These are phyloP conservation scores for Phytomonas francai DNA, from an alignment of 208 protist genomes.

Conservation along the genomic window DNA sequence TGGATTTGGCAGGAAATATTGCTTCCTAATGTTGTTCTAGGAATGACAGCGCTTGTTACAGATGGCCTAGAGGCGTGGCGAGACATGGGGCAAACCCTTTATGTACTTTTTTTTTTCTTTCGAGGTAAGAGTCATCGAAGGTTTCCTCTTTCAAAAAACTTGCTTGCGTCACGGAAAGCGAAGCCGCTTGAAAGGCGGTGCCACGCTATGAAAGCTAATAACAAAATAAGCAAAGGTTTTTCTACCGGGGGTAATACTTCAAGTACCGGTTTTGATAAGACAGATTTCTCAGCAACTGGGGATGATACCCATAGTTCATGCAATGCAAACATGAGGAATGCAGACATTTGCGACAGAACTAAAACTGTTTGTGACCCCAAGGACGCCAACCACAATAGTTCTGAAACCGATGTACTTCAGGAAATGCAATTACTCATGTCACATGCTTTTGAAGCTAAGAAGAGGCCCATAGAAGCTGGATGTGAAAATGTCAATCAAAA, in stretches of 20 bases:
- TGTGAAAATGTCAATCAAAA: neutral
- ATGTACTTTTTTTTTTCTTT: slow-evolving; percentile 59
- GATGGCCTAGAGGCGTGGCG: slow-evolving; percentile 52
- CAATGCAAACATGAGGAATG: neutral
- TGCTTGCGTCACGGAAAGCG: slow-evolving; percentile 17
- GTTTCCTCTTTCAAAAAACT: slow-evolving; percentile 33
- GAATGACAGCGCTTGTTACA: slow-evolving; percentile 30
- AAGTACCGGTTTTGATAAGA: slow-evolving; percentile 2
- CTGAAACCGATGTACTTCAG: neutral
- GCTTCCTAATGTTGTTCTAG: slow-evolving; percentile 37
- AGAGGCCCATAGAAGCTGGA: neutral
- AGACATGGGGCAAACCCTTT: slow-evolving; percentile 36
- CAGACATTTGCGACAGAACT: neutral
- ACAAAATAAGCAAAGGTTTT: neutral
- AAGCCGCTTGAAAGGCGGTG: neutral
- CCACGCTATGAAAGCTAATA: neutral
- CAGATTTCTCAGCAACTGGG: neutral
- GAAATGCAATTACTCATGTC: neutral
- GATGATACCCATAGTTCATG: slow-evolving; percentile 2
- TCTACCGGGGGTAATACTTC: neutral
- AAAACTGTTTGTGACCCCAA: neutral
- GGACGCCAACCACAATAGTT: neutral
- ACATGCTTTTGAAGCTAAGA: neutral
- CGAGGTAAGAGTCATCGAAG: slow-evolving; percentile 56
- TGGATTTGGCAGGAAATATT: slow-evolving; percentile 43